phyloP scores from a whole-genome alignment of 1,284 basidiomycete species.

The Waitea zeae region DNA sequence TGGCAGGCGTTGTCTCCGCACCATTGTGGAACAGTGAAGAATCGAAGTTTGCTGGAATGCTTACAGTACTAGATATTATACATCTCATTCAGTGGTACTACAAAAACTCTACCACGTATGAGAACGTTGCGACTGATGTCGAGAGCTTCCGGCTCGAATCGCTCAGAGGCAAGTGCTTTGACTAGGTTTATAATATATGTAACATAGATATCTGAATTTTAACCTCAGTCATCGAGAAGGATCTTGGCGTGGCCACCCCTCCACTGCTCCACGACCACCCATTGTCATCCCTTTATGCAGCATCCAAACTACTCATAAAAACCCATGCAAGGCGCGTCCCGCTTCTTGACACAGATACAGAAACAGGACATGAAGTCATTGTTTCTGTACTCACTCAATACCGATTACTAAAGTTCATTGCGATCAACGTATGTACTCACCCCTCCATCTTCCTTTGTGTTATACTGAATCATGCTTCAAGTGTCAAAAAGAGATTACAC shows the following conservation, averaged over 20 bases:
- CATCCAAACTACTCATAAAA: slow-evolving; percentile 80
- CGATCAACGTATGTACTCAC: slow-evolving; percentile 72
- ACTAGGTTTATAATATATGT: slow-evolving; percentile 2
- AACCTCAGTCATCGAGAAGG: slow-evolving; percentile 76
- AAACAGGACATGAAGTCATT: slow-evolving; percentile 91
- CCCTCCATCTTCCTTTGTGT: too few relatives aligned
- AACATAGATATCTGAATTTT: slow-evolving; percentile 3
- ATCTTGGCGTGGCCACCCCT: slow-evolving; percentile 83
- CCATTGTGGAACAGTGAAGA: slow-evolving; percentile 95
- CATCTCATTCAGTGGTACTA: slow-evolving; percentile 97
- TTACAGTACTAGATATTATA: slow-evolving; percentile 90
- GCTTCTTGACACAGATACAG: slow-evolving; percentile 83
- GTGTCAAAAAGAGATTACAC: slow-evolving; percentile 61
- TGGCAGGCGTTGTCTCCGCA: slow-evolving; percentile 85
- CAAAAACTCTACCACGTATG: slow-evolving; percentile 77
- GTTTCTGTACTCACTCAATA: slow-evolving; percentile 96
- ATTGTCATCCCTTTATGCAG: slow-evolving; percentile 76
- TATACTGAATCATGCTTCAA: slow-evolving; percentile 11
- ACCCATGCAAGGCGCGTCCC: slow-evolving; percentile 93
- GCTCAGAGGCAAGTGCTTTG: slow-evolving; percentile 49
- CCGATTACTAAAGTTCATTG: slow-evolving; percentile 93
- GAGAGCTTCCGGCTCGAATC: slow-evolving; percentile 88
- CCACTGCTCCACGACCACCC: slow-evolving; percentile 87
- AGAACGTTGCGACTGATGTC: slow-evolving; percentile 79
- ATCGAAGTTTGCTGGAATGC: slow-evolving; percentile 87